phyloP scores from a whole-genome alignment of 331 rosid genomes.

The Quercus tomentella region DNA sequence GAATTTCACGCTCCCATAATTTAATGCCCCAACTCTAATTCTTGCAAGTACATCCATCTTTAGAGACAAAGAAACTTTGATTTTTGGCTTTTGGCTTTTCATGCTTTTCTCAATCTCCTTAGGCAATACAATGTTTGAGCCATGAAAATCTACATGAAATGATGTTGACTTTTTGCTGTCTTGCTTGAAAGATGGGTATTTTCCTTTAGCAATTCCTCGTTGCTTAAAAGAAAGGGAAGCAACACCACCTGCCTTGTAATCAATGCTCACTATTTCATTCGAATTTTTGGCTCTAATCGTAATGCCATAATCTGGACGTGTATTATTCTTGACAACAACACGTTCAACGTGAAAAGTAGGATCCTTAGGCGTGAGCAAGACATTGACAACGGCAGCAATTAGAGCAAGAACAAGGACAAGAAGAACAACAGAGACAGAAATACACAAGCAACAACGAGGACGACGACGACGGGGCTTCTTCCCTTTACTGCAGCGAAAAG shows the following conservation, averaged over 20 bases:
- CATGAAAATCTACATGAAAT: conserved; percentile 16
- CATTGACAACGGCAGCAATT: conserved; percentile 11
- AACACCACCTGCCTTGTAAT: conserved; percentile 35
- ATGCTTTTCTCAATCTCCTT: conserved; percentile 32
- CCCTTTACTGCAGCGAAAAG: not conserved
- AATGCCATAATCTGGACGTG: conserved; percentile 13
- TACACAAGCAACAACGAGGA: conserved; percentile 4
- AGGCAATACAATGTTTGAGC: conserved; percentile 18
- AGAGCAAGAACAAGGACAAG: conserved; percentile 10
- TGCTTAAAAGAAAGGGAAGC: conserved; percentile 29
- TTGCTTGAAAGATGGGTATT: conserved; percentile 27
- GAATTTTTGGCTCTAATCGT: conserved; percentile 26
- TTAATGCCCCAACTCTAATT: conserved; percentile 22
- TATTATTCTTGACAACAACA: not conserved
- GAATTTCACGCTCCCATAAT: conserved; percentile 19
- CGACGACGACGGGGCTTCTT: conserved; percentile 2
- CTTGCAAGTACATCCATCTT: conserved; percentile 21
- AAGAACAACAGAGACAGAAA: conserved; percentile 2
- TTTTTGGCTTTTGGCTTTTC: not conserved
- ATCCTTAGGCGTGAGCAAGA: conserved; percentile 9
- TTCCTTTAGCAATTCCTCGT: conserved; percentile 25
- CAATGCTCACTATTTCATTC: conserved; percentile 24
- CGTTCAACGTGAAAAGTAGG: conserved; percentile 34
- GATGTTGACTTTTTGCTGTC: not conserved
- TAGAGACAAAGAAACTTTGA: conserved; percentile 18